Percentiles rank a stretch among this genome's conserved stretches.
phyloP scores from a whole-genome alignment of 192 early-diverging fungal species.

The Backusella circina region DNA sequence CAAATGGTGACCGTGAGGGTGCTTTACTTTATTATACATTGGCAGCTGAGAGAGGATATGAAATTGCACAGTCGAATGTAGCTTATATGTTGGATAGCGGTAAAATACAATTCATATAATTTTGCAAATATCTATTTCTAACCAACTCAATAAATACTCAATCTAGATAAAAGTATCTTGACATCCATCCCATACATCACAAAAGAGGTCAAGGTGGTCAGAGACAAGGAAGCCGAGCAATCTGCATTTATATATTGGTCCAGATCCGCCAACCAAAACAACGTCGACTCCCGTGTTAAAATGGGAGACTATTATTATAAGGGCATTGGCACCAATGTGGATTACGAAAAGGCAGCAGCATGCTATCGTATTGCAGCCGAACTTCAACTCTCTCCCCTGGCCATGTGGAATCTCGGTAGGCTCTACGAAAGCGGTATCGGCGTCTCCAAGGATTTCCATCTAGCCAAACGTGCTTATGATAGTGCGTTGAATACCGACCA shows the following conservation, averaged over 20 bases:
- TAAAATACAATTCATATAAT: background rate
- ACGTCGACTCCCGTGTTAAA: constrained; percentile 85
- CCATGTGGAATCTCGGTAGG: constrained; percentile 96
- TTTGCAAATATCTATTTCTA: too few species aligned
- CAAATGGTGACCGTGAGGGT: constrained; percentile 59
- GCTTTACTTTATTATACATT: constrained; percentile 74
- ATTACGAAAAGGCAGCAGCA: constrained; percentile 71
- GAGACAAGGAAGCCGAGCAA: constrained; percentile 30
- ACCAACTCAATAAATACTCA: too few species aligned
- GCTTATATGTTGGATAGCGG: constrained; percentile 83
- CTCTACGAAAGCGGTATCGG: constrained; percentile 96
- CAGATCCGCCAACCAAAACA: constrained; percentile 89
- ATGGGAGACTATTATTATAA: constrained; percentile 92
- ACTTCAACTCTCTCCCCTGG: constrained; percentile 66
- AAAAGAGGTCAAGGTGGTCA: background rate
- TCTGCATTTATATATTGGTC: constrained; percentile 89
- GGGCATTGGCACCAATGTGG: constrained; percentile 68
- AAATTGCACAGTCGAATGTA: constrained; percentile 84
- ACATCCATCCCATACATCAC: background rate
- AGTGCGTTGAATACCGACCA: constrained; percentile 70
- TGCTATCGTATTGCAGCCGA: constrained; percentile 87
- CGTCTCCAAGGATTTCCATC: constrained; percentile 81
- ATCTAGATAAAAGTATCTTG: constrained; percentile 6
- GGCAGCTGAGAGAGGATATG: constrained; percentile 88
- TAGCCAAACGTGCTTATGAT: constrained; percentile 95